Evolutionary conservation across 176 grass and related monocot genomes (phyloP).

Genomic region (Hsuehochloa calcarea): DNA sequence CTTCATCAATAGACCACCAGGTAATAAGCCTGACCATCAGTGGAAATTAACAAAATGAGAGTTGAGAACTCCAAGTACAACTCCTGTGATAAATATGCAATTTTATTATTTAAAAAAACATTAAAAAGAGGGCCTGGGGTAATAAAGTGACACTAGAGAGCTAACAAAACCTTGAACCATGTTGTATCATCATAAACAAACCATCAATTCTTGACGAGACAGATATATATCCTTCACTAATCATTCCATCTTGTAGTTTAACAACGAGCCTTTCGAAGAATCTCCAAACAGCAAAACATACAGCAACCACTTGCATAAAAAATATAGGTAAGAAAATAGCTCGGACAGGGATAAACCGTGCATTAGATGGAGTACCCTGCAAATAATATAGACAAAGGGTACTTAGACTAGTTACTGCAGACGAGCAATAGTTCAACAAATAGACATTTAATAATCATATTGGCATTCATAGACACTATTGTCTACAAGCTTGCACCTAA

Average conservation of each 20-base stretch:
- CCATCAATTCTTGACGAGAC: constrained; percentile 53
- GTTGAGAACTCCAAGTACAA: constrained; percentile 26
- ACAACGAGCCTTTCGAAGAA: constrained; percentile 57
- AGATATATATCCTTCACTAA: constrained; percentile 46
- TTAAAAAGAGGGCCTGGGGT: not conserved
- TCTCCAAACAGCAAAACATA: constrained; percentile 51
- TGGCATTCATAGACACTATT: constrained; percentile 1
- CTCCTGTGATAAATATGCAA: not conserved
- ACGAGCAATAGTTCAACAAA: not conserved
- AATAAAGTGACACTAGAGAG: not conserved
- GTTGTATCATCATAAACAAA: constrained; percentile 53
- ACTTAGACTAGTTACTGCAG: constrained; percentile 1
- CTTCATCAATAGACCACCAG: constrained; percentile 69
- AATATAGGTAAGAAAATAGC: constrained; percentile 68
- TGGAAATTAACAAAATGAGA: constrained; percentile 28
- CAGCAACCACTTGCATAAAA: constrained; percentile 56
- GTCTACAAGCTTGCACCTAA: constrained; percentile 3
- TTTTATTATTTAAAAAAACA: not conserved
- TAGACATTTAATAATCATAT: not conserved
- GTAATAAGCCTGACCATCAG: constrained; percentile 47
- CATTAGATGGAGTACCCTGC: constrained; percentile 65
- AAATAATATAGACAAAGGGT: not conserved
- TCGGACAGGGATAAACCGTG: constrained; percentile 56
- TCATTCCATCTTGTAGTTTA: constrained; percentile 40
- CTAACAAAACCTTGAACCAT: constrained; percentile 71